Percentiles rank a stretch among this genome's conserved stretches.
These are phyloP conservation scores for Apiospora aurea DNA, from an alignment of 2,329 filamentous ascomycete genomes.

Conservation along the genomic window DNA sequence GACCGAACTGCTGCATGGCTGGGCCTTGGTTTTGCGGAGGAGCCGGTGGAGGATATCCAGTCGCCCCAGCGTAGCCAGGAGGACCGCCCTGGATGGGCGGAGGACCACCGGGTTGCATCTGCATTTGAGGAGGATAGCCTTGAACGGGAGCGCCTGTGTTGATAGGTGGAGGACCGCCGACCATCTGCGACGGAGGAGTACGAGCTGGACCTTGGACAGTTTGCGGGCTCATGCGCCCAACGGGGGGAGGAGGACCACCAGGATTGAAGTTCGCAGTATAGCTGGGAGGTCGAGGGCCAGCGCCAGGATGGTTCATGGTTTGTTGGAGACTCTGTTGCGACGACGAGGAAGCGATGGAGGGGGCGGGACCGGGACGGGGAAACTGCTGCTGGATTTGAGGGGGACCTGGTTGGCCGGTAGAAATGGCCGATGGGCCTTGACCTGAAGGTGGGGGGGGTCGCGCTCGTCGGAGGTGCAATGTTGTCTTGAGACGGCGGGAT, in stretches of 20 bases:
- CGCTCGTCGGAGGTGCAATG: slow-evolving; percentile 38
- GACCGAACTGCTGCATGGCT: slow-evolving; percentile 51
- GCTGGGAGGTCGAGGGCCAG: slow-evolving; percentile 68
- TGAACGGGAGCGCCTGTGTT: slow-evolving; percentile 66
- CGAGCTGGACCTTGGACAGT: slow-evolving; percentile 56
- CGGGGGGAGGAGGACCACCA: slow-evolving; percentile 53
- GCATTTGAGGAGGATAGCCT: slow-evolving; percentile 64
- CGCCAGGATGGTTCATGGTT: slow-evolving; percentile 68
- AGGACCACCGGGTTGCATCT: slow-evolving; percentile 45
- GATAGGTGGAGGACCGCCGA: slow-evolving; percentile 71
- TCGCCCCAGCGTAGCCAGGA: slow-evolving; percentile 53
- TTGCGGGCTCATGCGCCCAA: slow-evolving; percentile 62
- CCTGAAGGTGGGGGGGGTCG: slow-evolving; percentile 43
- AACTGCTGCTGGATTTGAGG: slow-evolving; percentile 61
- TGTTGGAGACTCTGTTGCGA: slow-evolving; percentile 54
- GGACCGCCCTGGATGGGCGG: slow-evolving; percentile 53
- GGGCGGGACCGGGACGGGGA: slow-evolving; percentile 44
- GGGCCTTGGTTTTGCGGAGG: slow-evolving; percentile 47
- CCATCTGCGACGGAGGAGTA: slow-evolving; percentile 66
- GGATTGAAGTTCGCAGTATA: slow-evolving; percentile 64
- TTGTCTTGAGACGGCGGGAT: slow-evolving; percentile 52
- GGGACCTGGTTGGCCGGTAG: slow-evolving; percentile 31
- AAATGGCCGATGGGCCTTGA: slow-evolving; percentile 21
- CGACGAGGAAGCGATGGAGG: slow-evolving; percentile 55
- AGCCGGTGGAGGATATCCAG: slow-evolving; percentile 57